Base-by-base conservation (phyloP, 257 asterid species). In the Solanum bukasovii region DNA sequence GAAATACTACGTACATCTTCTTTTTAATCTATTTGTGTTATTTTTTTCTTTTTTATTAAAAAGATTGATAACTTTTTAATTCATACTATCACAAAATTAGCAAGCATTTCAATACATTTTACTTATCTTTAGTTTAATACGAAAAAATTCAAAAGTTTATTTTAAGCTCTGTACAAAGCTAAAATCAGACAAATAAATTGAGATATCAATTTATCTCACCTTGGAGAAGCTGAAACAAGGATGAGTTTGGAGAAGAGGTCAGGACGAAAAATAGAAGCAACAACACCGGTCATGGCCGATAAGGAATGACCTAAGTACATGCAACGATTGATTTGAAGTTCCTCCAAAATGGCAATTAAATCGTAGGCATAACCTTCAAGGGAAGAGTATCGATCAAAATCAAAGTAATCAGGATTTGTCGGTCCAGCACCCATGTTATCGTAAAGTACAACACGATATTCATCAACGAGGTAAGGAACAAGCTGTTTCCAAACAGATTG, bases 361-460 rank as follows among this genome's bases (percentile, higher is more conserved):
- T 93, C 93, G 13, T 88, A 88, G 1, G 93, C 93, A 83, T 90
- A 91, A 3, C 94, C 94, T 86, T 93, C 91, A 3, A 93, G 93
- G 11, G 89, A 82, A 0, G 93, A 59, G 23, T 93, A 90, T 29
- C 92, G 86, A 70, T 93, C 91, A 59, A 93, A 93, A 37, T 93
- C 92, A 23, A 93, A 93, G 90, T 91, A 91, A n/a, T 93, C 93
- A 9, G 93, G 94, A 68, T 93, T 91, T 0, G 94, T 93, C 3
- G 93, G 63, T 2, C 94, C 94, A 9, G 93, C 87, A 4, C 94
- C 94, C 91, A 93, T 93, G 83, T 93, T 93, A 37, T 93, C 94
- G 49, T 89, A 93, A 13, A 93, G 75, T 2, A 93, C 87, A 7
- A 90, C 93, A 8, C 87, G 87, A 31, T 88, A 90, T 3, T 91